phyloP scores from a whole-genome alignment of 108 stramenopile species.

The Nitzschia inconspicua region DNA sequence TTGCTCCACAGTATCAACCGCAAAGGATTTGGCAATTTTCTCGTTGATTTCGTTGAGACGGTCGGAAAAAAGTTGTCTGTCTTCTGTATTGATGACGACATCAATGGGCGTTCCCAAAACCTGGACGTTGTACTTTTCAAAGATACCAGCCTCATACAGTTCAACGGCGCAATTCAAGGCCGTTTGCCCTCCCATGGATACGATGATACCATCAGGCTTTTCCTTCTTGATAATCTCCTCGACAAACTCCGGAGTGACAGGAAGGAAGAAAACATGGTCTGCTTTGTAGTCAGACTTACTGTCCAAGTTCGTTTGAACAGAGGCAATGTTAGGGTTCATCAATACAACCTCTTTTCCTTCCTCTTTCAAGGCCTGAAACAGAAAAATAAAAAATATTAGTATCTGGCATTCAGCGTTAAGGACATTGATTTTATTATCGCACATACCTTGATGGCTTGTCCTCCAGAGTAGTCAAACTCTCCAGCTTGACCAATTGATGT shows the following conservation, averaged over 20 bases:
- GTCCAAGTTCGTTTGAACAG: conserved; percentile 98
- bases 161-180: conserved; percentile 97
- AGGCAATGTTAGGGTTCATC: conserved; percentile 99
- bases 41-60: conserved; percentile 95
- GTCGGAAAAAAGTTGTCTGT: conserved; percentile 93
- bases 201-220: conserved; percentile 95
- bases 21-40: conserved; percentile 91
- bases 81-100: conserved; percentile 96
- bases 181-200: conserved; percentile 99
- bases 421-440: not conserved
- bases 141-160: conserved; percentile 83
- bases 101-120: conserved; percentile 96
- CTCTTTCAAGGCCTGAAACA: conserved; percentile 90
- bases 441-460: conserved; percentile 93
- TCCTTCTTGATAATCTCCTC: conserved; percentile 96
- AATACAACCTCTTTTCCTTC: conserved; percentile 97
- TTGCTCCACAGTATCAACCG: conserved; percentile 73
- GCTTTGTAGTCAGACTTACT: conserved; percentile 69
- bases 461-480: conserved; percentile 99
- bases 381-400: not conserved
- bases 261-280: conserved; percentile 97
- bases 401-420: not conserved
- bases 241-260: conserved; percentile 94
- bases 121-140: conserved; percentile 89
- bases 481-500: conserved; percentile 99